Conservation (phyloP, 305 asterid genomes). For the Solanum hybrid region DNA sequence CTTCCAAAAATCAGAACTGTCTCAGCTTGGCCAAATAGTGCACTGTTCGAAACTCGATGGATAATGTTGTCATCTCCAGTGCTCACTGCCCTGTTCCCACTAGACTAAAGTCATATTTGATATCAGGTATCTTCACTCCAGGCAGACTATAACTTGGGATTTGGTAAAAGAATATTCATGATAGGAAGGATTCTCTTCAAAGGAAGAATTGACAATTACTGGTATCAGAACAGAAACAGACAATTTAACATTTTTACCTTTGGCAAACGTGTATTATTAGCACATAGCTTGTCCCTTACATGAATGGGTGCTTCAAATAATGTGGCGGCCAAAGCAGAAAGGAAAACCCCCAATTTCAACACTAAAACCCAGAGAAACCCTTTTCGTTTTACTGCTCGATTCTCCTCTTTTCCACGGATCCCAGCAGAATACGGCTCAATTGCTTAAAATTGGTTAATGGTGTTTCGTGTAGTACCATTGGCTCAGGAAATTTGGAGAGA, state of each 20-base stretch:
- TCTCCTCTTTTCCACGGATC: background rate
- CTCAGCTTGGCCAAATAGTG: constrained; percentile 20
- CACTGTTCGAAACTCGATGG: background rate
- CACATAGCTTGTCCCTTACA: background rate
- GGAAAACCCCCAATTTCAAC: background rate
- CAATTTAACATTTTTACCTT: background rate
- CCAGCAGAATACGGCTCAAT: background rate
- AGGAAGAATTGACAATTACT: background rate
- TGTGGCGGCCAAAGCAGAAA: background rate
- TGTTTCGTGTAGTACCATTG: background rate
- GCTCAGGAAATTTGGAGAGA: background rate
- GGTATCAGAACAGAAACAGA: background rate
- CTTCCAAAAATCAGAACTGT: constrained; percentile 20
- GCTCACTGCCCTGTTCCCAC: constrained; percentile 7
- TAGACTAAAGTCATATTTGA: constrained; percentile 33
- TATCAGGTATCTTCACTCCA: constrained; percentile 46
- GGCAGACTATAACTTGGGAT: constrained; percentile 35
- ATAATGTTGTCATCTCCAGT: background rate
- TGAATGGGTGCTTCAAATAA: background rate
- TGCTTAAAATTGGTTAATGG: background rate
- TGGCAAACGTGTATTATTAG: background rate
- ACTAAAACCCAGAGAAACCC: background rate
- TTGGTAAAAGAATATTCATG: constrained; percentile 42
- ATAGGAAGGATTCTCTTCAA: constrained; percentile 2
- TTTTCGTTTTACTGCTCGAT: background rate